Evolutionary conservation across 306 rosid genomes (phyloP).

Genomic region (Pyrus betulifolia): DNA sequence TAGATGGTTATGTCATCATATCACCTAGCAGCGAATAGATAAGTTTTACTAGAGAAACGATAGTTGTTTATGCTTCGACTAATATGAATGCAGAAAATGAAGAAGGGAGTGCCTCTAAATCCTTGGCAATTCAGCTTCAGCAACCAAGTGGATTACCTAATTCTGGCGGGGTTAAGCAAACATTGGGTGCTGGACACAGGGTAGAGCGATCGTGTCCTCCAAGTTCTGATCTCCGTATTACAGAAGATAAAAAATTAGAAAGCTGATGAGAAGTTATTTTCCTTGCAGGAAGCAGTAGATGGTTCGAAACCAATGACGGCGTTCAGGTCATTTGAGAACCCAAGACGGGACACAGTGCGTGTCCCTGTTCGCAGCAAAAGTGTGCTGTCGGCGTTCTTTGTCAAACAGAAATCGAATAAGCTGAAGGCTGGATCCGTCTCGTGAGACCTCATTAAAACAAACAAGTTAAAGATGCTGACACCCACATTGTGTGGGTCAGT

Average conservation of each 20-base stretch:
- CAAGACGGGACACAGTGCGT: conserved; percentile 29
- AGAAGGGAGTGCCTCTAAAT: conserved; percentile 34
- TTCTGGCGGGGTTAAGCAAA: conserved; percentile 39
- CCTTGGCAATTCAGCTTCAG: conserved; percentile 37
- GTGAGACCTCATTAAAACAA: conserved; percentile 23
- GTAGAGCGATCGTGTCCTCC: conserved; percentile 12
- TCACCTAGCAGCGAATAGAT: neutral
- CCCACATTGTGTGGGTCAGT: conserved; percentile 10
- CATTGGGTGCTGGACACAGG: conserved; percentile 42
- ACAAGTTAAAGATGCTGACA: conserved; percentile 5
- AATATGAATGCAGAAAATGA: conserved; percentile 49
- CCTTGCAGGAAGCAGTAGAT: conserved; percentile 52
- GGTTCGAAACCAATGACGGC: conserved; percentile 45
- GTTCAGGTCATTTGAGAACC: conserved; percentile 64
- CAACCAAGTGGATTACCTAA: conserved; percentile 46
- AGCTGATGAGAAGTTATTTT: conserved; percentile 4
- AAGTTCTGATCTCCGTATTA: neutral
- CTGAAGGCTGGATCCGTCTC: conserved; percentile 43
- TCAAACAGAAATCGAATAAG: conserved; percentile 48
- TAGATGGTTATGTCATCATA: neutral
- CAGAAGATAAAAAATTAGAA: conserved; percentile 1
- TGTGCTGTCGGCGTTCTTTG: conserved; percentile 74
- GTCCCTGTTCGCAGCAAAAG: conserved; percentile 79
- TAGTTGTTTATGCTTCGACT: conserved; percentile 13
- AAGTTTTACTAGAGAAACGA: neutral